Percentiles rank a stretch among this genome's conserved stretches.
These are phyloP conservation scores for Pleurotus sapidus DNA, from an alignment of 768 basidiomycete genomes.

Conservation along the genomic window DNA sequence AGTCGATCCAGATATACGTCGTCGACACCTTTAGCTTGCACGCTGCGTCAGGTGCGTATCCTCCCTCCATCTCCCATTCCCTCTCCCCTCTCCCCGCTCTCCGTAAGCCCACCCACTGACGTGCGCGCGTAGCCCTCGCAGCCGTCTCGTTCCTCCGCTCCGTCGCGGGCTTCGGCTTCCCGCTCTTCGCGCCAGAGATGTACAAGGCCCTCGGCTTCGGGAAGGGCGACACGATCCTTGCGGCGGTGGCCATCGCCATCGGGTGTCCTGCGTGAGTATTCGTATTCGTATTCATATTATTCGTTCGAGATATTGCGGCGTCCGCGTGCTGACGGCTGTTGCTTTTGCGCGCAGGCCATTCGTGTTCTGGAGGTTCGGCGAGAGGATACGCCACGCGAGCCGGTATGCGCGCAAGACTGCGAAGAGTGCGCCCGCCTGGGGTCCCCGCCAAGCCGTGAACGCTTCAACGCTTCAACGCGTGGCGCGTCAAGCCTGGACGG, in stretches of 20 bases:
- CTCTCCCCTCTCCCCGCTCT: background rate
- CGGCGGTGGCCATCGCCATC: constrained; percentile 49
- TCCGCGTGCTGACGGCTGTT: background rate
- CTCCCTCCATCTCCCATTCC: no score
- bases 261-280: constrained; percentile 55
- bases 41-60: constrained; percentile 56
- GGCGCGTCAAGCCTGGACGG: no score
- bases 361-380: background rate
- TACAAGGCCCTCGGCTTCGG: constrained; percentile 65
- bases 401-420: background rate
- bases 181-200: constrained; percentile 76
- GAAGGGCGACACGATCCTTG: constrained; percentile 65
- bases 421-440: no score
- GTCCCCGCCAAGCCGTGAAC: no score
- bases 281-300: no score
- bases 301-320: background rate
- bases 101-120: background rate
- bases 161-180: constrained; percentile 70
- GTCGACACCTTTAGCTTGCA: constrained; percentile 65
- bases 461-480: no score
- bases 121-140: constrained; percentile 44
- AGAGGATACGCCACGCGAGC: background rate
- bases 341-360: background rate
- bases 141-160: constrained; percentile 62
- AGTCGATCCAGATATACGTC: constrained; percentile 63